Conservation (phyloP, 768 basidiomycete species). For the Boletus rubropictus region DNA sequence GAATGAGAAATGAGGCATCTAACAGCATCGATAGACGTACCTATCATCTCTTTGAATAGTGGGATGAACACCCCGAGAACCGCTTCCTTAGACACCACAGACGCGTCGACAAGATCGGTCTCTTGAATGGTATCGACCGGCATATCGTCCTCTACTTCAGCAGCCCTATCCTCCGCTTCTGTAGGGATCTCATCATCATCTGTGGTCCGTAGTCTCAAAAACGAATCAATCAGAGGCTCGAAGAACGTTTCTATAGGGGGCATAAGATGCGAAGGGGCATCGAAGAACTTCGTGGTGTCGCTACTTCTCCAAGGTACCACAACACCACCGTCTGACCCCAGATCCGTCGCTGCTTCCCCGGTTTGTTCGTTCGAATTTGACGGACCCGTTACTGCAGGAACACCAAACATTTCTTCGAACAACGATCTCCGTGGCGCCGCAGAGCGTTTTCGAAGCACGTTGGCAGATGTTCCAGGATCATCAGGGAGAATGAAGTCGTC, state of each 20-base stretch:
- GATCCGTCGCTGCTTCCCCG: slow-evolving; percentile 6
- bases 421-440: slow-evolving; percentile 48
- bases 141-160: slow-evolving; percentile 42
- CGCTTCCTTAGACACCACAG: slow-evolving; percentile 40
- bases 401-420: slow-evolving; percentile 89
- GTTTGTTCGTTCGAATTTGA: slow-evolving; percentile 20
- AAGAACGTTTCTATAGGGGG: slow-evolving; percentile 72
- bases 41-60: slow-evolving; percentile 54
- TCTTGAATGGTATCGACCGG: slow-evolving; percentile 31
- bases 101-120: slow-evolving; percentile 12
- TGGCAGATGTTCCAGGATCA: slow-evolving; percentile 40
- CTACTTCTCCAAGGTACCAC: slow-evolving; percentile 35
- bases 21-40: slow-evolving; percentile 25
- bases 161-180: slow-evolving; percentile 19
- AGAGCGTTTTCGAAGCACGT: slow-evolving; percentile 30
- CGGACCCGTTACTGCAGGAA: slow-evolving; percentile 52
- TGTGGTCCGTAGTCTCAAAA: slow-evolving; percentile 33
- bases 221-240: slow-evolving; percentile 50
- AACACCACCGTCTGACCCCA: slow-evolving; percentile 12
- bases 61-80: slow-evolving; percentile 58
- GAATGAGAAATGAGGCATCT: slow-evolving; percentile 3
- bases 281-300: slow-evolving; percentile 47
- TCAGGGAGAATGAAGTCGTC: slow-evolving; percentile 42
- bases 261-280: slow-evolving; percentile 68
- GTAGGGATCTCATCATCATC: slow-evolving; percentile 16